Evolutionary conservation across 495 filamentous ascomycete genomes (phyloP), one percentile per base, ranked within the genome.

Genomic region (Margaritispora aquatica): DNA sequence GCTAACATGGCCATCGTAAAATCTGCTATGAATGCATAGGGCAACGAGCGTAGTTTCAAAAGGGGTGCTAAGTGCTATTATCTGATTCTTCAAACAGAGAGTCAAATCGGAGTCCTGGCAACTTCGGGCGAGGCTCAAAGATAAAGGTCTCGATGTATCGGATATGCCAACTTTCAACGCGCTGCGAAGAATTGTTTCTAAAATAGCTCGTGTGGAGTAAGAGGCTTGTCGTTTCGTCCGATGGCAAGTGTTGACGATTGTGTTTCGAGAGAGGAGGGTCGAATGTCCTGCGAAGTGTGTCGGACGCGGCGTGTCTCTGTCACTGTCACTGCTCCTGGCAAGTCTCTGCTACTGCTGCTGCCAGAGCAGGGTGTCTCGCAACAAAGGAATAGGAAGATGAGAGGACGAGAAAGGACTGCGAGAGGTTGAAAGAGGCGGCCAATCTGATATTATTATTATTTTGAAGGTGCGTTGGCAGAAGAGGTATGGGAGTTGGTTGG

Each of bases 1-100:
- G 94, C 91, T 68, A 98, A 74, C 83, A 95, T 91, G 58, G 87
- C 84, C 87, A 92, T 93, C 47, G 58, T 62, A 54, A 46, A 23
- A 53, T 55, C 21, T 54, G 26, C 54, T 66, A 66, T 20, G 41
- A 59, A 54, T 36, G 41, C 63, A 66, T 66, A 31, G 51, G 51
- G 50, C 19, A 44, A n/a, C 4, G 38, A 44, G 38, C 15, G 38
- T 44, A 17, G 17, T 44, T 9, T 44, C 10, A n/a, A n/a, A 15
- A n/a, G 7, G 3, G 19, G 17, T 15, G 38, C 38, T 3, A 44
- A n/a, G 17, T 44, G 8, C 3, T n/a, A 17, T 9, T 44, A 3
- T n/a, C 15, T 17, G 7, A 9, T 44, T 17, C 7, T 44, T 17
- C 3, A 17, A 44, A 44, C 19, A n/a, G 19, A n/a, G n/a, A n/a